phyloP scores from a whole-genome alignment of 805 yeast species.

The Candida nanaspora region DNA sequence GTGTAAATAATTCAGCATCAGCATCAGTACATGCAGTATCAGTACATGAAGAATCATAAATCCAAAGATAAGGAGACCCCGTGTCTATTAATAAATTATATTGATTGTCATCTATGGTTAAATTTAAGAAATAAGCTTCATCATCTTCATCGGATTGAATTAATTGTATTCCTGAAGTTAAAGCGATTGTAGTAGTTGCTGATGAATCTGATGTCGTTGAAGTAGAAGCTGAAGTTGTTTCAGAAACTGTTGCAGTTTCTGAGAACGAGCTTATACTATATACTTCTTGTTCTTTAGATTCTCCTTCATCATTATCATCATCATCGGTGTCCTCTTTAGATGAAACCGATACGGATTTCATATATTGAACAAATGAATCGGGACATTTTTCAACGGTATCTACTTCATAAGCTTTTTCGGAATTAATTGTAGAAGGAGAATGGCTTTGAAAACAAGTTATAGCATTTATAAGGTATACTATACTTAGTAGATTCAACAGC shows the following conservation, averaged over 20 bases:
- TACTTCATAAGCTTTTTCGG: slow-evolving; percentile 1
- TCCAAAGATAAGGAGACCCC: slow-evolving; percentile 60
- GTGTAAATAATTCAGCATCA: slow-evolving; percentile 21
- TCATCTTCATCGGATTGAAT: slow-evolving; percentile 17
- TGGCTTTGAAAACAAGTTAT: neutral
- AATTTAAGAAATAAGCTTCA: slow-evolving; percentile 32
- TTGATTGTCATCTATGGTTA: slow-evolving; percentile 31
- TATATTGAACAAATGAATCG: neutral
- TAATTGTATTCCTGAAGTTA: slow-evolving; percentile 19
- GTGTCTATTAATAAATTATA: slow-evolving; percentile 56
- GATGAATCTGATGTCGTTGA: neutral
- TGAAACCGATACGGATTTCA: neutral
- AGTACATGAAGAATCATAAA: slow-evolving; percentile 45
- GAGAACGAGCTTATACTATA: neutral
- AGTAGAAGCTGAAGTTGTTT: neutral
- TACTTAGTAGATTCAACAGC: too few relatives aligned
- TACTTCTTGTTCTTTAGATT: neutral
- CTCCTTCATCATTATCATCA: neutral
- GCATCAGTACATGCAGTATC: slow-evolving; percentile 33
- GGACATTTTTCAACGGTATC: neutral
- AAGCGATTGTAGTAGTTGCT: neutral
- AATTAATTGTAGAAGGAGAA: neutral
- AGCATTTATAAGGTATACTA: neutral
- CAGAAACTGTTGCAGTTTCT: neutral
- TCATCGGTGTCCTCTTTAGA: neutral